A percentile compares a stretch with the other conserved stretches of the same genome.
Conservation (phyloP, 2,329 filamentous ascomycete species). For the Pestalotiopsis sp. region DNA sequence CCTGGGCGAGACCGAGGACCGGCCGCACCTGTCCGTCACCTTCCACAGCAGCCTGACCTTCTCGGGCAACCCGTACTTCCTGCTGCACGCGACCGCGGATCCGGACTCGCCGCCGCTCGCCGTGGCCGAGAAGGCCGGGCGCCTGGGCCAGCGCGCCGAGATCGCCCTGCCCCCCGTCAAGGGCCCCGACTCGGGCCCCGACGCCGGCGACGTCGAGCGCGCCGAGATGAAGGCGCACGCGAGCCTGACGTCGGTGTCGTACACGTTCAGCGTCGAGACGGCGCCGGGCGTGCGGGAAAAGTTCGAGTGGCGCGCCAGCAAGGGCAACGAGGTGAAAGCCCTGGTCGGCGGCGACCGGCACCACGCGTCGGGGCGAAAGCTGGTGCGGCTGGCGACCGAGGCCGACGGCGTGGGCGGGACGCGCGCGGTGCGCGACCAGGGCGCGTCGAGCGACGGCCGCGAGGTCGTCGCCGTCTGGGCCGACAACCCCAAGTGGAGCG, state of each 20-base stretch:
- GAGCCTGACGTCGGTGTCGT: slow-evolving; percentile 20
- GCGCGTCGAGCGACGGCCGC: slow-evolving; percentile 35
- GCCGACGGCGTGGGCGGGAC: slow-evolving; percentile 18
- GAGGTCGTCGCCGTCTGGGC: slow-evolving; percentile 48
- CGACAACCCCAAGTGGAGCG: slow-evolving; percentile 27
- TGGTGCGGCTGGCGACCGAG: slow-evolving; percentile 36
- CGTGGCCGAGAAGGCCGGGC: slow-evolving; percentile 21
- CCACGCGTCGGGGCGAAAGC: slow-evolving; percentile 42
- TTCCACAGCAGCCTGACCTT: slow-evolving; percentile 26
- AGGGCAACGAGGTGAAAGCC: slow-evolving; percentile 35
- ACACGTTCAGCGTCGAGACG: slow-evolving; percentile 39
- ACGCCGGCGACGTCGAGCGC: background rate
- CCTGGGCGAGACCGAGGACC: slow-evolving; percentile 34
- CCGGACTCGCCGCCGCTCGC: slow-evolving; percentile 33
- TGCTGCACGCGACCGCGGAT: slow-evolving; percentile 38
- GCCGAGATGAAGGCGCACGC: slow-evolving; percentile 11
- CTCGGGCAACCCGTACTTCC: slow-evolving; percentile 29
- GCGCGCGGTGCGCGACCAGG: slow-evolving; percentile 19
- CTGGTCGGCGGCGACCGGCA: slow-evolving; percentile 27
- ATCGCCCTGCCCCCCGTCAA: slow-evolving; percentile 34
- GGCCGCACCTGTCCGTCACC: slow-evolving; percentile 35
- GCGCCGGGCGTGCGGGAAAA: slow-evolving; percentile 29
- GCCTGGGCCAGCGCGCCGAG: slow-evolving; percentile 12
- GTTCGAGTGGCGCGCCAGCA: slow-evolving; percentile 47
- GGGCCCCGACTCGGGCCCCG: slow-evolving; percentile 4